Evolutionary conservation across 169 alveolate genomes (phyloP).

Genomic region (Plasmodium gallinaceum): DNA sequence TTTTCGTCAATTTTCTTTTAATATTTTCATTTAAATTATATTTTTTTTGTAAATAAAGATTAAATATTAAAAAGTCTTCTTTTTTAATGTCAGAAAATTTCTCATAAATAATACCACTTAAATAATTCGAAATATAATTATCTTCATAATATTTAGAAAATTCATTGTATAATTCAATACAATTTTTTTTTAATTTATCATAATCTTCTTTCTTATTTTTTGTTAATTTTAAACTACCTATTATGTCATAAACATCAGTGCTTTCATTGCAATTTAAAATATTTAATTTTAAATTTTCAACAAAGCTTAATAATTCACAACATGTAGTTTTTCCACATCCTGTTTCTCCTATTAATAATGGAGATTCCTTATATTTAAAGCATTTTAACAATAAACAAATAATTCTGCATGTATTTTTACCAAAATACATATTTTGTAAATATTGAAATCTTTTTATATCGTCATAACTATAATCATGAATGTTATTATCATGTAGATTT

Average conservation of each 20-base stretch:
- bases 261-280: constrained; percentile 97
- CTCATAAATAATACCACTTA: constrained; percentile 69
- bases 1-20: constrained; percentile 8
- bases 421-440: constrained; percentile 80
- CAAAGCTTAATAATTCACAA: constrained; percentile 92
- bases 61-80: constrained; percentile 43
- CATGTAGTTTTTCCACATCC: constrained; percentile 99
- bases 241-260: constrained; percentile 97
- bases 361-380: constrained; percentile 95
- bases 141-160: constrained; percentile 32
- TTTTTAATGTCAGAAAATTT: constrained; percentile 57
- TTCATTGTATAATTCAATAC: constrained; percentile 69
- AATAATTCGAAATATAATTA: constrained; percentile 25
- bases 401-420: constrained; percentile 87
- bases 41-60: constrained; percentile 48
- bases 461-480: background rate
- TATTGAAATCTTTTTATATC: constrained; percentile 53
- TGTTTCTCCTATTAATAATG: constrained; percentile 99
- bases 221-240: constrained; percentile 95
- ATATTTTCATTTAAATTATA: constrained; percentile 29
- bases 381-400: constrained; percentile 93
- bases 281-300: constrained; percentile 78
- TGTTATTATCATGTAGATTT: background rate
- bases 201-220: constrained; percentile 78
- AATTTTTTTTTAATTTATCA: constrained; percentile 52